phyloP scores from a whole-genome alignment of 176 grass and related monocot genomes.

The Rhynchospora breviuscula region DNA sequence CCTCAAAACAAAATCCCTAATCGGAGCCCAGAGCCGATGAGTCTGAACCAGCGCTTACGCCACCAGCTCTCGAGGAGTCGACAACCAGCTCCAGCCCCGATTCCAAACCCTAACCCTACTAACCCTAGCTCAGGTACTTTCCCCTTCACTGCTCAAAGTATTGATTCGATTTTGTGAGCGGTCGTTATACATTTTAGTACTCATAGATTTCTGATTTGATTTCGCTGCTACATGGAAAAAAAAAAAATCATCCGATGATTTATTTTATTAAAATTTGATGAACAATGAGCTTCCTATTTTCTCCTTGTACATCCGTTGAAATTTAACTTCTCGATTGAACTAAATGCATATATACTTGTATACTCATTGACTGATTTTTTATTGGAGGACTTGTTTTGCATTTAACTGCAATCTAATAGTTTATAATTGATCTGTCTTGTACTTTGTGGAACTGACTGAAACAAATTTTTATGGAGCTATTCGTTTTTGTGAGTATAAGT shows the following conservation, averaged over 20 bases:
- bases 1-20: background rate
- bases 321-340: background rate
- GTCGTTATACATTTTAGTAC: background rate
- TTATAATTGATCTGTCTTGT: background rate
- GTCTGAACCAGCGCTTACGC: slow-evolving; percentile 68
- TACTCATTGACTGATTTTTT: background rate
- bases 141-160: background rate
- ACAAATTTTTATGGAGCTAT: too few relatives aligned
- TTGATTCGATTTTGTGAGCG: background rate
- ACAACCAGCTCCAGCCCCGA: background rate
- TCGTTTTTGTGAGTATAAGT: too few relatives aligned
- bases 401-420: background rate
- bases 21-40: slow-evolving; percentile 50
- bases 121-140: slow-evolving; percentile 18
- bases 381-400: background rate
- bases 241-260: background rate
- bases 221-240: too few relatives aligned
- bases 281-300: background rate
- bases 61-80: slow-evolving; percentile 40
- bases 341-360: background rate
- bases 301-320: background rate
- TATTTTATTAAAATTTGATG: background rate
- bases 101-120: slow-evolving; percentile 33
- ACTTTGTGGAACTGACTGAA: background rate
- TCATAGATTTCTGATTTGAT: too few relatives aligned